Evolutionary conservation across 164 flowering plant species (phyloP), one percentile per base, ranked within the genome.

Genomic region (Macadamia integrifolia): DNA sequence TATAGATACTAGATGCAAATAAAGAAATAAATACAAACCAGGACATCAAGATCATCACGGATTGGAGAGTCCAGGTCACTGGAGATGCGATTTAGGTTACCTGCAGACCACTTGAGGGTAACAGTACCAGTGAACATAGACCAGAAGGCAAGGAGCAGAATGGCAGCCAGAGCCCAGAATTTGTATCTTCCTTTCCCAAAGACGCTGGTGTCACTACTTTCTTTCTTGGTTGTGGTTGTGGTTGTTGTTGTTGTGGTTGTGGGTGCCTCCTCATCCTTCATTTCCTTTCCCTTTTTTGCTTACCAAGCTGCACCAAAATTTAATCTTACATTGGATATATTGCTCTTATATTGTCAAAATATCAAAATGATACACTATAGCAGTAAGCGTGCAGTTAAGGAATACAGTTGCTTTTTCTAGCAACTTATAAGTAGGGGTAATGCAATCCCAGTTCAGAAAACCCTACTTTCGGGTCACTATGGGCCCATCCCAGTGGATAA

Each of bases 101-200:
- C 97, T 59, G 89, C 91, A 57, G 98, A 92, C 91, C 89, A 87
- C 9, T 93, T 91, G 79, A 95, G 96, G 31, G 94, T 79, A 68
- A 95, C 89, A 59, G 98, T 86, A 43, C 98, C 97, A 71, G 99
- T 87, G 70, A 92, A 83, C 97, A 95, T 92, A 3, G 99, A 90
- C 99, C 99, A 95, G 74, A 92, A 86, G 0, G 99, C 99, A 12
- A 95, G 86, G 13, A 95, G 69, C 31, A 91, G 65, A 68, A 95
- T 92, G 23, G 90, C 97, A 4, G 88, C 92, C 58, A 92, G 67
- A 0, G 92, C 98, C 92, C 98, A 95, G 78, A 95, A 82, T 66
- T 95, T 95, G 83, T 95, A 95, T 42, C 94, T 82, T 11, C 96
- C 92, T 70, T 77, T 84, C 0, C 92, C 94, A 66, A 89, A 85